Conservation (phyloP, 371 early-diverging fungal species). For the Smittium mucronatum region DNA sequence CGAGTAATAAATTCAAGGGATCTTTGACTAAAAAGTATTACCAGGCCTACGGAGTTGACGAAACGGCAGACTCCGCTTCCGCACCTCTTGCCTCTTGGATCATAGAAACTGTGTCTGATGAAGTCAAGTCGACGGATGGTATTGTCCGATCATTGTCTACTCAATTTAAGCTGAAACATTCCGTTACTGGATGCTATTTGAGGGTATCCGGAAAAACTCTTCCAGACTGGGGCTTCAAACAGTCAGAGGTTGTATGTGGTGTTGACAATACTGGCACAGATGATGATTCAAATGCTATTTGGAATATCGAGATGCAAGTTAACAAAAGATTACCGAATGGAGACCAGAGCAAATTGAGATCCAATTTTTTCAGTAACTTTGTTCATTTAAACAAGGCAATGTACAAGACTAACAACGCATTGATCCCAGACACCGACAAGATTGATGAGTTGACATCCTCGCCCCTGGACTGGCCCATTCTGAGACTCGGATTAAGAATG, state of each 20-base stretch:
- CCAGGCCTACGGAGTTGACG: constrained; percentile 82
- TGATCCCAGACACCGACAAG: constrained; percentile 93
- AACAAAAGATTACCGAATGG: constrained; percentile 53
- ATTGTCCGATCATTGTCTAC: constrained; percentile 63
- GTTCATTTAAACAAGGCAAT: constrained; percentile 92
- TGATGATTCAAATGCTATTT: constrained; percentile 49
- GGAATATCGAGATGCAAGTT: constrained; percentile 95
- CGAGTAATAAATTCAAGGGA: constrained; percentile 57
- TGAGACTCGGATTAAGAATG: constrained; percentile 89
- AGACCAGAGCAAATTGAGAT: constrained; percentile 40
- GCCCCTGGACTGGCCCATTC: constrained; percentile 73
- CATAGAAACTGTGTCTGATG: constrained; percentile 70
- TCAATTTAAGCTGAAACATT: constrained; percentile 75
- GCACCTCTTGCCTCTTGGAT: constrained; percentile 90
- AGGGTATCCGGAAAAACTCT: constrained; percentile 60
- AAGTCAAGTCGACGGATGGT: constrained; percentile 15
- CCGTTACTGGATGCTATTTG: constrained; percentile 66
- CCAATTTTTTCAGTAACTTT: constrained; percentile 76
- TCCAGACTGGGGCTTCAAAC: constrained; percentile 98
- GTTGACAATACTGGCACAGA: constrained; percentile 12
- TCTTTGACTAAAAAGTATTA: constrained; percentile 69
- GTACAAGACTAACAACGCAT: constrained; percentile 96
- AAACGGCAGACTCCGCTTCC: constrained; percentile 33
- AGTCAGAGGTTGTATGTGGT: constrained; percentile 88
- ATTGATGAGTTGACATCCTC: constrained; percentile 76